Base-by-base conservation (phyloP, 2,329 filamentous ascomycete genomes). In the Falciphora oryzae region DNA sequence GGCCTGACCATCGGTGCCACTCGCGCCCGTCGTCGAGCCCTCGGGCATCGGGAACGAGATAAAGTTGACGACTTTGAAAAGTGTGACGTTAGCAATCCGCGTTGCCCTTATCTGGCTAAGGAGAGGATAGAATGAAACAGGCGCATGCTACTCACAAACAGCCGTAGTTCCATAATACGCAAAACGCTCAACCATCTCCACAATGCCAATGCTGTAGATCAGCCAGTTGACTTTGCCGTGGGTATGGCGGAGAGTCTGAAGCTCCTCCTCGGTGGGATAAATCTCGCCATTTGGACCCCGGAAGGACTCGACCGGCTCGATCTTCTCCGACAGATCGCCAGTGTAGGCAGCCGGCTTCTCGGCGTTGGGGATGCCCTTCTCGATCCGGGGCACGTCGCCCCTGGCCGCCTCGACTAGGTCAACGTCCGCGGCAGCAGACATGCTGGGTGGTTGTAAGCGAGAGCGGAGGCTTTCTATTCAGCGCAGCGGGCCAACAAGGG, bases 101-200 rank as follows among this genome's bases (percentile, higher is more conserved):
- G 57, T 29, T 16, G 57, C 4, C n/a, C 7, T 2, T 29, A 6
- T 18, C 5, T n/a, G 4, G 27, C 57, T 4, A 27, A 8, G 57
- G 7, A 27, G 13, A 13, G 22, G n/a, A 10, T 35, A 38, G 18
- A 35, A 25, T 22, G 10, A 32, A 11, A 53, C 22, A 4, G 4
- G 44, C 14, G 6, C n/a, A 4, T 25, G 44, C 6, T 58, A 65
- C 59, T 59, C 57, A 53, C 57, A 63, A 35, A 91, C 80, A 38
- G 88, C 82, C 57, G 85, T 83, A 6, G 87, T 88, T 64, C 89
- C 90, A 71, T 92, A 92, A 83, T 91, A 93, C 18, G 87, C 89
- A 77, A 91, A 91, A 60, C 89, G 87, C 77, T 93, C 90, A 77
- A 87, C 90, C 65, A 91, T 78, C 76, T 93, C 90, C 65, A 90